These are phyloP conservation scores for Fusarium agapanthi DNA, from an alignment of 2,329 filamentous ascomycete species.

Conservation along the genomic window DNA sequence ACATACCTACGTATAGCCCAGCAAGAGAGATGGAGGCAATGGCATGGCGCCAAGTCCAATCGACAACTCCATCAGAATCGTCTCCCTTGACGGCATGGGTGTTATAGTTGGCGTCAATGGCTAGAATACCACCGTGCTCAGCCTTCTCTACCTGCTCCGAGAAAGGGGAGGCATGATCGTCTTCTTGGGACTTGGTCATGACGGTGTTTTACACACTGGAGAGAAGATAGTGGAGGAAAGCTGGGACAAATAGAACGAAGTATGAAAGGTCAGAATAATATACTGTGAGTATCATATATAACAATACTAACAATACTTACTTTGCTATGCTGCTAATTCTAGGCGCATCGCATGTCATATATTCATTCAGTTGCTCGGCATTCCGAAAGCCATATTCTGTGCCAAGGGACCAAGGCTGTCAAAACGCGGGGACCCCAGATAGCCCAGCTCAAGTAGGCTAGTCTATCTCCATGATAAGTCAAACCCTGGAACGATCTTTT, in stretches of 20 bases:
- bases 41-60: not conserved
- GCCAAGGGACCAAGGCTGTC: not conserved
- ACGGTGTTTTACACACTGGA: not conserved
- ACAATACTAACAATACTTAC: too few relatives aligned
- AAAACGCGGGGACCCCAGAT: not conserved
- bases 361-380: too few relatives aligned
- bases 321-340: too few relatives aligned
- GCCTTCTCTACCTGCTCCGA: not conserved
- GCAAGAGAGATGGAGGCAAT: not conserved
- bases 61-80: not conserved
- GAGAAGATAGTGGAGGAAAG: fast-evolving
- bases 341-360: too few relatives aligned
- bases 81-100: not conserved
- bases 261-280: not conserved
- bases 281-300: not conserved
- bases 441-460: not conserved
- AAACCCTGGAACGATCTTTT: not conserved
- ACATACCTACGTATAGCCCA: not conserved
- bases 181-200: not conserved
- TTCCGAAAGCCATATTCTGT: not conserved
- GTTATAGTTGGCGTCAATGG: not conserved
- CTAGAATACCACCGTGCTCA: not conserved
- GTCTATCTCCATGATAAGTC: not conserved
- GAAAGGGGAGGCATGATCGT: not conserved
- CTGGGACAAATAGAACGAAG: fast-evolving